Evolutionary conservation across 768 basidiomycete species (phyloP), one percentile per base, ranked within the genome.

Genomic region (Crepidotus variabilis): DNA sequence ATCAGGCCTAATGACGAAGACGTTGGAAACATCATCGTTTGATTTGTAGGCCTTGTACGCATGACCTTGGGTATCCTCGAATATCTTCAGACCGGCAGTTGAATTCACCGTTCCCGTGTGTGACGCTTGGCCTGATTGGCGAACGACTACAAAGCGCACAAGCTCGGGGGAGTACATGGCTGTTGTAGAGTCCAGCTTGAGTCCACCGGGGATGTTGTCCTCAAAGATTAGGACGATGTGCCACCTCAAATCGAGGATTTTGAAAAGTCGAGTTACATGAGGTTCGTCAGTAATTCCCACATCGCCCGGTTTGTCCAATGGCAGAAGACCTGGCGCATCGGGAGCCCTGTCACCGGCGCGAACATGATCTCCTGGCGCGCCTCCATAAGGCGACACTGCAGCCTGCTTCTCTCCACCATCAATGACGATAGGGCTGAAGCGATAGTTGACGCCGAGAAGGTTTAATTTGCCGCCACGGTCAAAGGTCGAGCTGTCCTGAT

Each of bases 1-100:
- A 61, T 72, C 71, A 4, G 69, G 71, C 7, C 69, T 66, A 51
- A 72, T 56, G 14, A 70, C 55, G 1, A 65, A 58, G 14, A 28
- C 87, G 84, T 83, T 88, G 84, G 55, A 82, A 79, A 64, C 69
- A 81, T 24, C 85, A 82, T 39, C 86, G 10, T 47, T 47, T 81
- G 1, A 74, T 80, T 70, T 60, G 55, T 71, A 71, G 2, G 47
- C 60, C 9, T 52, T 57, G 43, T 71, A 54, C 14, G 69, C 70
- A 59, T 71, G 57, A 3, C 67, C 66, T 18, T 65, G 54, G 11
- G 47, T 16, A 58, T 73, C 71, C 53, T 63, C 64, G 9, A 71
- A 51, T 13, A 65, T 53, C 14, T 61, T 57, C n/a, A 46, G 18
- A 34, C 61, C 16, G 10, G n/a, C 20, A 46, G 34, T 32, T 24